These are phyloP conservation scores for Annulohypoxylon truncatum DNA, from an alignment of 2,329 filamentous ascomycete genomes.

Conservation along the genomic window DNA sequence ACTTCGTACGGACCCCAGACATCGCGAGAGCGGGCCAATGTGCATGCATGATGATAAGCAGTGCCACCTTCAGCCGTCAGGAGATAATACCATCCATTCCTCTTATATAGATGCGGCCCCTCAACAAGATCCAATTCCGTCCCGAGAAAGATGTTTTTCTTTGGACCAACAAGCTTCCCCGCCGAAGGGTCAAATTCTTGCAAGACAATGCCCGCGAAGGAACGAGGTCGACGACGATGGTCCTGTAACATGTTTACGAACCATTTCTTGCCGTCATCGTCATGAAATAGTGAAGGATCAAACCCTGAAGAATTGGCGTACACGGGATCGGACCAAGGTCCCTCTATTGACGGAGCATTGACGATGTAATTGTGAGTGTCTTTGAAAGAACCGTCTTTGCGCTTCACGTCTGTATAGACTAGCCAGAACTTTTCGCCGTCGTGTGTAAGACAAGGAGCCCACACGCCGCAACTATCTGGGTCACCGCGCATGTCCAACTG, in stretches of 20 bases:
- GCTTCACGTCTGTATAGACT: constrained; percentile 74
- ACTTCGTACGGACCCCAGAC: constrained; percentile 72
- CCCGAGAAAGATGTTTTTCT: constrained; percentile 66
- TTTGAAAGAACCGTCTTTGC: constrained; percentile 74
- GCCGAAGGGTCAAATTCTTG: constrained; percentile 66
- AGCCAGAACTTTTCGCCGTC: constrained; percentile 71
- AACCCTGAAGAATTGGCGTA: constrained; percentile 72
- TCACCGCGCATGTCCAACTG: constrained; percentile 70
- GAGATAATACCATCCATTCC: constrained; percentile 69
- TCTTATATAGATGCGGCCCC: constrained; percentile 69
- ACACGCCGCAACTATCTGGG: constrained; percentile 71
- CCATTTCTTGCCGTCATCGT: constrained; percentile 66
- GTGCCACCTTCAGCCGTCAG: constrained; percentile 71
- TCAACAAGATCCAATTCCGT: constrained; percentile 67
- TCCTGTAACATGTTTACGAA: constrained; percentile 69
- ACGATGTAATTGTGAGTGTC: constrained; percentile 74
- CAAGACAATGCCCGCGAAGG: constrained; percentile 67
- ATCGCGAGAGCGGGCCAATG: constrained; percentile 63
- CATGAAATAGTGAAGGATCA: constrained; percentile 70
- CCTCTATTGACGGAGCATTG: constrained; percentile 62
- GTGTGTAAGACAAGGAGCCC: constrained; percentile 72
- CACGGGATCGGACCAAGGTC: constrained; percentile 71
- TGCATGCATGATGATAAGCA: constrained; percentile 70
- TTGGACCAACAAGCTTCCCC: constrained; percentile 65
- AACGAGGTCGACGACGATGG: constrained; percentile 60